Evolutionary conservation across 1,284 basidiomycete species (phyloP).

Genomic region (Porogramme epimiltina): DNA sequence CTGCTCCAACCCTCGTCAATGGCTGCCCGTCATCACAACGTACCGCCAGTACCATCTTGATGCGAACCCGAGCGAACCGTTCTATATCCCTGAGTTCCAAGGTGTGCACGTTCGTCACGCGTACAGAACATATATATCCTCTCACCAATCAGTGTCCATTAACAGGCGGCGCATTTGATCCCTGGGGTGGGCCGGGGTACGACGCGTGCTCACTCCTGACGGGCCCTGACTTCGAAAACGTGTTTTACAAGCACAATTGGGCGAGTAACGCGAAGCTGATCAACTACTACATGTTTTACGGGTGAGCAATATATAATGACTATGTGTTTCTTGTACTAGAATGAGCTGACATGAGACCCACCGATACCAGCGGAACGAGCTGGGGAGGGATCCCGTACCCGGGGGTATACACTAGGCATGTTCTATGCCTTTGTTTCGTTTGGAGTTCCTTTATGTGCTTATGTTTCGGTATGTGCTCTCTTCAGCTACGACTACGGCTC

Average conservation of each 20-base stretch:
- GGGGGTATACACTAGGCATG: slow-evolving; percentile 51
- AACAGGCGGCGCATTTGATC: slow-evolving; percentile 76
- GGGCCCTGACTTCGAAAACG: slow-evolving; percentile 70
- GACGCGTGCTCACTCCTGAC: slow-evolving; percentile 57
- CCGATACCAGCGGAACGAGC: slow-evolving; percentile 69
- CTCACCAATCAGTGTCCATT: too few species aligned
- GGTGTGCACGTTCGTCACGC: too few species aligned
- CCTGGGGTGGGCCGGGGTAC: slow-evolving; percentile 72
- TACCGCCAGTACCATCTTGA: slow-evolving; percentile 60
- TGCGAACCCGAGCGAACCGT: slow-evolving; percentile 61
- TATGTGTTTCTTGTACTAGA: too few species aligned
- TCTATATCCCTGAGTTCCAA: slow-evolving; percentile 60
- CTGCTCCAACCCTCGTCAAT: slow-evolving; percentile 64
- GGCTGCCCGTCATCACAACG: slow-evolving; percentile 57
- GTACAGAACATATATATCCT: too few species aligned
- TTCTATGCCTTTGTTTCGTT: too few species aligned
- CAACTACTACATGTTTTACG: slow-evolving; percentile 80
- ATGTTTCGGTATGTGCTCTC: too few species aligned
- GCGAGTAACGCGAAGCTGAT: slow-evolving; percentile 77
- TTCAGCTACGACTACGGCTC: slow-evolving; percentile 66
- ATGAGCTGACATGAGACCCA: background rate
- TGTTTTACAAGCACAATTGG: slow-evolving; percentile 76
- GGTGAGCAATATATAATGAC: slow-evolving; percentile 48
- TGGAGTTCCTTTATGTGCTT: too few species aligned
- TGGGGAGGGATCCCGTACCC: slow-evolving; percentile 79